Evolutionary conservation across 75 land plant species (phyloP), one percentile per base, ranked within the genome.

Genomic region (Pinus tabuliformis): DNA sequence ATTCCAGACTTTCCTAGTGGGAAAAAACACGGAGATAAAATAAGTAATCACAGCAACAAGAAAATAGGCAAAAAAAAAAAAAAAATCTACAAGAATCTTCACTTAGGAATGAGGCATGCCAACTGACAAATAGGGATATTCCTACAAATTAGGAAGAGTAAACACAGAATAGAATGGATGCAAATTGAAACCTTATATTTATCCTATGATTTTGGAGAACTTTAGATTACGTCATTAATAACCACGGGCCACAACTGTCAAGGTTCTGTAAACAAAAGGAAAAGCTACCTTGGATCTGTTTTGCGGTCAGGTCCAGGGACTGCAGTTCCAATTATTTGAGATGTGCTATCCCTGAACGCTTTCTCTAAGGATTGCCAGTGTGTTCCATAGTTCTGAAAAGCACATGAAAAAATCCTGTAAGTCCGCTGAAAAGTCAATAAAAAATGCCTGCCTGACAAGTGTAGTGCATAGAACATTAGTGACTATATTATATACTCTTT

Each of bases 321-420:
- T 58, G 79, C 78, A 57, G 77, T 33, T 49, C 36, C 80, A 78
- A 78, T 78, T 56, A 78, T 79, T 30, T 78, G 80, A 78, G 80
- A 57, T 36, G 78, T 20, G 28, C 79, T 36, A n/a, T 78, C 80
- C 26, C 80, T 78, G 78, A 78, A 78, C 15, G 59, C 36, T 28
- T 57, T 54, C n/a, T 78, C 78, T 45, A 78, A 42, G 57, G 77
- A 56, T n/a, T 78, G 60, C 80, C 80, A 78, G 15, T 78, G 79
- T 22, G 79, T n/a, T 57, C 80, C 80, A 75, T 68, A 68, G 71
- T 68, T 68, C 71, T 68, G 71, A 66, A 42, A 66, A 64, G 39
- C 49, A 66, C 22, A 6, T 39, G 12, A 66, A 1, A 66, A 66
- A 6, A 7, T 39, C 20, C 71, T 21, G 21, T 66, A 5, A 66